Evolutionary conservation across 495 filamentous ascomycete genomes (phyloP).

Genomic region (Rostrohypoxylon terebratum): DNA sequence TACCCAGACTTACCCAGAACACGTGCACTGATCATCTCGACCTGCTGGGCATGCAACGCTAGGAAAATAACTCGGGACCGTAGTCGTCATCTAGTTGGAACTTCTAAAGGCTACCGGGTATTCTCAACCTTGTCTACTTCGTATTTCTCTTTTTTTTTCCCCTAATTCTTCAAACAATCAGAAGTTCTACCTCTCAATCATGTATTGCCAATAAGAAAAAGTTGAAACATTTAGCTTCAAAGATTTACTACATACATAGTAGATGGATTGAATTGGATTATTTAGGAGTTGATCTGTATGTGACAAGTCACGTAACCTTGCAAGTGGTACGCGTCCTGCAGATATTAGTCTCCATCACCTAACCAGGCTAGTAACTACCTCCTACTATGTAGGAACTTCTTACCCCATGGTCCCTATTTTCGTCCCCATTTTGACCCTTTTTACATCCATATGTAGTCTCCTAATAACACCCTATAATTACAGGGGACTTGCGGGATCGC

Average conservation of each 20-base stretch:
- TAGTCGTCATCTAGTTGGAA: not conserved
- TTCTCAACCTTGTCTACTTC: not conserved
- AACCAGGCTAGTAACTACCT: not conserved
- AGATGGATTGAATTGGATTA: not conserved
- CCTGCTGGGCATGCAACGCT: not conserved
- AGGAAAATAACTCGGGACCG: not conserved
- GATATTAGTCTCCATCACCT: not conserved
- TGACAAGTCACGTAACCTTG: constrained; percentile 22
- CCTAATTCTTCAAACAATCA: not conserved
- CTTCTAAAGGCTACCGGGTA: not conserved
- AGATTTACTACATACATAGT: not conserved
- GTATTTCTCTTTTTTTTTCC: not conserved
- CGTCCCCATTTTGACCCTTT: not conserved
- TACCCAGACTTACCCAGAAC: not conserved
- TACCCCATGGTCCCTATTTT: constrained; percentile 1
- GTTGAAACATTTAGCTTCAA: not conserved
- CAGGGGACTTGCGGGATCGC: constrained; percentile 7
- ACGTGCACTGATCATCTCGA: not conserved
- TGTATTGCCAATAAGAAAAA: not conserved
- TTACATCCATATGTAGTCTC: not conserved
- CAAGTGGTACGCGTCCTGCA: constrained; percentile 33
- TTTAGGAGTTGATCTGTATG: constrained; percentile 20
- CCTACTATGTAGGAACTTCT: no score
- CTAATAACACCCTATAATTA: not conserved
- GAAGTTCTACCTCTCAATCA: not conserved